Evolutionary conservation across 176 grass and related monocot genomes (phyloP).

Genomic region (Triticum monococcum): DNA sequence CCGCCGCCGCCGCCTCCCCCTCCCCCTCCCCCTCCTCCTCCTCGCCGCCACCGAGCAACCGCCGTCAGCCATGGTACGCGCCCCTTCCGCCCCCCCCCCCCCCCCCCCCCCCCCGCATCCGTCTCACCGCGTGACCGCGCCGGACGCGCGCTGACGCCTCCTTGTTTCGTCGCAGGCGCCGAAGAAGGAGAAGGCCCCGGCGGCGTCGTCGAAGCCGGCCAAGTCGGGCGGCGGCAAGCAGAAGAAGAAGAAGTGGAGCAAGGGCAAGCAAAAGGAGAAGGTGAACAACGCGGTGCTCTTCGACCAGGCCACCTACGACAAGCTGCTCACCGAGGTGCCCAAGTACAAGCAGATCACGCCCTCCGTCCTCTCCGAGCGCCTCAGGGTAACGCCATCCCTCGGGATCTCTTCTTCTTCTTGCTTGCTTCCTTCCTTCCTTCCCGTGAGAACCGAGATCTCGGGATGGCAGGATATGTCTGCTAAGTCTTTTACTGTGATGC

Average conservation of each 20-base stretch:
- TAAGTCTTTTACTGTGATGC: no score
- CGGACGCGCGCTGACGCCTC: no score
- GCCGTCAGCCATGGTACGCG: not conserved
- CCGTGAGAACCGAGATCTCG: no score
- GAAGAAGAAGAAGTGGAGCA: slow-evolving; percentile 72
- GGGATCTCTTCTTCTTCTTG: no score
- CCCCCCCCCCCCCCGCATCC: not conserved
- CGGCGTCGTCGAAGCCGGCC: slow-evolving; percentile 55
- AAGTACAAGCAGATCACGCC: slow-evolving; percentile 58
- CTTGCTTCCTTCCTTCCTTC: no score
- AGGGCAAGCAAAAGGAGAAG: slow-evolving; percentile 64
- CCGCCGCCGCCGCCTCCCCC: not conserved
- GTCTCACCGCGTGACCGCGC: not conserved
- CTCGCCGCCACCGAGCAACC: not conserved
- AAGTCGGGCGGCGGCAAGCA: slow-evolving; percentile 60
- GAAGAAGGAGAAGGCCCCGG: slow-evolving; percentile 58
- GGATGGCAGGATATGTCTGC: no score
- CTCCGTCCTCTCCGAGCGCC: slow-evolving; percentile 46
- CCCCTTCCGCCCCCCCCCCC: fast-evolving
- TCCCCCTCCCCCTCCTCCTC: not conserved
- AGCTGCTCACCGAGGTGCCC: slow-evolving; percentile 42
- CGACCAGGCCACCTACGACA: slow-evolving; percentile 58
- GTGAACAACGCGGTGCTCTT: slow-evolving; percentile 57
- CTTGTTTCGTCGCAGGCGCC: slow-evolving; percentile 22
- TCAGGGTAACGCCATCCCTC: slow-evolving; percentile 21